Conservation (phyloP, 371 early-diverging fungal genomes). For the Polyrhizophydium stewartii region DNA sequence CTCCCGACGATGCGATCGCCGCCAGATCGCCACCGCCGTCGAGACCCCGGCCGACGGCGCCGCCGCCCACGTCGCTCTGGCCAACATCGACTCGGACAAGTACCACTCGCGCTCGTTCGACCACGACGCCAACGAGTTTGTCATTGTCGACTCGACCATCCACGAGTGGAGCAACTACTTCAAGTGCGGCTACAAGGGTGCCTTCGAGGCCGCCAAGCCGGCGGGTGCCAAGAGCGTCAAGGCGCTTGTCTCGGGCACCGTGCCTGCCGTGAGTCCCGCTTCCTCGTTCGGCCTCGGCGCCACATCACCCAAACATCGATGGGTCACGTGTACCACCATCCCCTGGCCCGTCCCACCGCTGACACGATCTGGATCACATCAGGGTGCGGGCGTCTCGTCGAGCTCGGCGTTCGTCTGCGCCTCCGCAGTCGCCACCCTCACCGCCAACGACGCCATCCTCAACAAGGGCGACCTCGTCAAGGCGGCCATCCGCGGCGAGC, state of each 20-base stretch:
- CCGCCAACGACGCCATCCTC: constrained; percentile 48
- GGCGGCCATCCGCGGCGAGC: constrained; percentile 75
- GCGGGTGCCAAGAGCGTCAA: background rate
- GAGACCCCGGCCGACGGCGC: constrained; percentile 12
- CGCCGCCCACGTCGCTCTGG: constrained; percentile 53
- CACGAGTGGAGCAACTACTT: constrained; percentile 87
- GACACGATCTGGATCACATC: background rate
- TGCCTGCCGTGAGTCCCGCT: background rate
- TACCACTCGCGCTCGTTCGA: constrained; percentile 62
- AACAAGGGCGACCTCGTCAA: constrained; percentile 65
- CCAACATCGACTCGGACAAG: constrained; percentile 55
- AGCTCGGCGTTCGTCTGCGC: constrained; percentile 82
- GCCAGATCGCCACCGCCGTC: no score
- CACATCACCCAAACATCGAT: no score
- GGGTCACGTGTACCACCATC: no score
- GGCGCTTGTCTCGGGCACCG: background rate
- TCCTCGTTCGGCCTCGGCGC: no score
- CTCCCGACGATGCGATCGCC: no score
- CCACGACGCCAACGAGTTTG: constrained; percentile 43
- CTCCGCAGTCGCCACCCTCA: constrained; percentile 66
- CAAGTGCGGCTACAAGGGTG: constrained; percentile 71
- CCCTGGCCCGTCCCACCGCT: no score
- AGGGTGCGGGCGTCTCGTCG: constrained; percentile 83
- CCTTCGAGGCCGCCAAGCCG: background rate
- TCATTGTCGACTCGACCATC: constrained; percentile 62